Evolutionary conservation across 2,329 filamentous ascomycete species (phyloP).

Genomic region (Scedosporium aurantiacum): DNA sequence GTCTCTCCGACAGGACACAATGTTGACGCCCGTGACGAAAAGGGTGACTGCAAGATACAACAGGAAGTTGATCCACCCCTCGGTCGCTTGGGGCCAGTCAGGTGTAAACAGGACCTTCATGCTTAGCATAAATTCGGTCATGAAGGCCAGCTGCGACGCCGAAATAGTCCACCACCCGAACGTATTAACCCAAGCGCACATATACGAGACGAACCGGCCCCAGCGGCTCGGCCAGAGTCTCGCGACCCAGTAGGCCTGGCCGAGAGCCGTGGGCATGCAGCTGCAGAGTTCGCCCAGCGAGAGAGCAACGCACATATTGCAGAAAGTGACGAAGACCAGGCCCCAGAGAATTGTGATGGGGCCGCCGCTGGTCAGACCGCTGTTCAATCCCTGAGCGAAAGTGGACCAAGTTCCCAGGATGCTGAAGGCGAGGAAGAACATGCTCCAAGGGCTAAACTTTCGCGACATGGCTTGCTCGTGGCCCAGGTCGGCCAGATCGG

Average conservation of each 20-base stretch:
- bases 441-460: slow-evolving; percentile 43
- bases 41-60: slow-evolving; percentile 40
- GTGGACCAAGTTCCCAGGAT: slow-evolving; percentile 48
- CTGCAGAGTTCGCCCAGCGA: slow-evolving; percentile 46
- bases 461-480: slow-evolving; percentile 27
- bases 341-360: slow-evolving; percentile 45
- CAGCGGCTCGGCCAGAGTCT: slow-evolving; percentile 16
- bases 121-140: slow-evolving; percentile 45
- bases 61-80: slow-evolving; percentile 44
- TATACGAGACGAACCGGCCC: slow-evolving; percentile 41
- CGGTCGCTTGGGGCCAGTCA: slow-evolving; percentile 29
- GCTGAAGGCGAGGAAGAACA: slow-evolving; percentile 45
- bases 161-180: slow-evolving; percentile 49
- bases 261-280: slow-evolving; percentile 48
- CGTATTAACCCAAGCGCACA: slow-evolving; percentile 50
- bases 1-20: slow-evolving; percentile 33
- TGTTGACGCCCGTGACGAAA: slow-evolving; percentile 36
- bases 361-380: slow-evolving; percentile 42
- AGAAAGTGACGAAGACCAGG: slow-evolving; percentile 37
- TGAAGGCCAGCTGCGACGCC: slow-evolving; percentile 45
- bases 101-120: slow-evolving; percentile 43
- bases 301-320: slow-evolving; percentile 41
- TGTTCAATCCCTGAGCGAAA: slow-evolving; percentile 36
- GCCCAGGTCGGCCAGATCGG: slow-evolving; percentile 28
- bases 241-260: slow-evolving; percentile 43